Percentiles rank a stretch among this genome's conserved stretches.
Conservation (phyloP, 352 stramenopile species). For the Phytophthora citricola region DNA sequence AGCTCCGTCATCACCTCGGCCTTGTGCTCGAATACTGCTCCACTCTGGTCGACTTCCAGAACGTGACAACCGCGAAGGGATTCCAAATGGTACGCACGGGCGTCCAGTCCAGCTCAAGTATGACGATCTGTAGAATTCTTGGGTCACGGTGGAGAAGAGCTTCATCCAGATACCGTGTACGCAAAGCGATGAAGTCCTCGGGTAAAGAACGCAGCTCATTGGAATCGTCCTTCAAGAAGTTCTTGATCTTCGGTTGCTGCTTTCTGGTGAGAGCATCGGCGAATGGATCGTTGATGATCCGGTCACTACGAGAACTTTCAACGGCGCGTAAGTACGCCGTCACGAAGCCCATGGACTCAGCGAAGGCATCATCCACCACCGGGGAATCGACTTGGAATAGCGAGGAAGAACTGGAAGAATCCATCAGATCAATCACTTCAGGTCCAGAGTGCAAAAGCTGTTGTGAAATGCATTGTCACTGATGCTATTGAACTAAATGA, state of each 20-base stretch:
- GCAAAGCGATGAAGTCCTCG: conserved; percentile 44
- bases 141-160: conserved; percentile 47
- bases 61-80: conserved; percentile 49
- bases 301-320: conserved; percentile 37
- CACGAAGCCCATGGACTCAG: conserved; percentile 45
- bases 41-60: conserved; percentile 63
- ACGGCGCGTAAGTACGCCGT: conserved; percentile 42
- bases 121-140: conserved; percentile 60
- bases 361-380: conserved; percentile 28
- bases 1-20: conserved; percentile 48
- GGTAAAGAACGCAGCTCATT: conserved; percentile 7
- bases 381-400: conserved; percentile 18
- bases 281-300: conserved; percentile 48
- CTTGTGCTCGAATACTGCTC: conserved; percentile 56
- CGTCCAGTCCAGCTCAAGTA: conserved; percentile 63
- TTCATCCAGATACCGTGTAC: conserved; percentile 67
- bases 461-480: conserved; percentile 4
- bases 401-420: conserved; percentile 14
- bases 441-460: conserved; percentile 6
- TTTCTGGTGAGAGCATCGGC: conserved; percentile 35
- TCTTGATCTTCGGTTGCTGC: conserved; percentile 34
- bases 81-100: conserved; percentile 62
- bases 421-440: conserved; percentile 15
- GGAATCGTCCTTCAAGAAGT: conserved; percentile 21
- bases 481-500: too few species aligned